Evolutionary conservation across 768 basidiomycete species (phyloP), one percentile per base, ranked within the genome.

Genomic region (Boletellus ananiceps): DNA sequence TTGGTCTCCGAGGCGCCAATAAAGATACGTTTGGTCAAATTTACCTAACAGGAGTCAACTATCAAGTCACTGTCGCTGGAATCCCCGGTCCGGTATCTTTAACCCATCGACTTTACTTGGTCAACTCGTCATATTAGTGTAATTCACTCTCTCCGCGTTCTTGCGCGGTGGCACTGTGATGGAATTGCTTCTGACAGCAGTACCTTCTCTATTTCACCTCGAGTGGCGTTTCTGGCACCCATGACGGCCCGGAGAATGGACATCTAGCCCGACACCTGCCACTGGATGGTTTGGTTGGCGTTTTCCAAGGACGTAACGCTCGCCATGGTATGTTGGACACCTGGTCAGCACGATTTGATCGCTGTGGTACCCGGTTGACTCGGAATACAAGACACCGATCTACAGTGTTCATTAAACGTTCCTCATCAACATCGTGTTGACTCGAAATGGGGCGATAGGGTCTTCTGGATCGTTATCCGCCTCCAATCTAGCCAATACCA

Each of bases 241-340:
- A 19, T 18, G 16, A 47, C 40, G 16, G 39, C n/a, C 44, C 15
- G 25, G 21, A 14, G 7, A 29, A 46, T n/a, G 25, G 34, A 34
- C 25, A 46, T 21, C 43, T 19, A 19, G 19, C 19, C 36, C 46
- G 6, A 19, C 38, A 47, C 46, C 43, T 36, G 29, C 25, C 62
- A 62, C 61, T 64, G 61, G 56, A 61, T 62, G 61, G 61, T 64
- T 42, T 41, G 48, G 37, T 42, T 44, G 34, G 44, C 44, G 44
- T 48, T 48, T 45, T 41, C 35, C 47, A 51, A 33, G 42, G 32
- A 43, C 49, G 36, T 48, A 37, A 52, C 39, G 25, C 29, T 45
- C 16, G 29, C 19, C 14, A 44, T 43, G 50, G 51, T 52, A 43
- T 29, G 48, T 47, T 27, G 47, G 19, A 49, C 33, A 32, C 49